Evolutionary conservation across 1,284 basidiomycete genomes (phyloP).

Genomic region (Bondarzewia mesenterica): DNA sequence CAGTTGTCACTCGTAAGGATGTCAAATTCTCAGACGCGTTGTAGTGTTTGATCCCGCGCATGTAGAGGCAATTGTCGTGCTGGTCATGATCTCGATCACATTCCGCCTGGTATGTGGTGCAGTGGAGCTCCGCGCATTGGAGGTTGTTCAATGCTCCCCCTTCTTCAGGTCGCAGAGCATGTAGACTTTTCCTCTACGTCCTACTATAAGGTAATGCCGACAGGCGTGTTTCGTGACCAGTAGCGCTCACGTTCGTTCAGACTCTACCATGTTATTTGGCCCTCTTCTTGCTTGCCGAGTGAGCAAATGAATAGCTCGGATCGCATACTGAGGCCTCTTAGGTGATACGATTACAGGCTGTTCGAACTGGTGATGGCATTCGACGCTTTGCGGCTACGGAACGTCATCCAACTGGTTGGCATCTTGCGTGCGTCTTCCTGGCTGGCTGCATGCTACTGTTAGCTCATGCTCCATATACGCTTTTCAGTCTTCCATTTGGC

Average conservation of each 20-base stretch:
- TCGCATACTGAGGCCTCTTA: background rate
- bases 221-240: background rate
- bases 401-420: conserved; percentile 69
- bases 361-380: conserved; percentile 69
- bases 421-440: conserved; percentile 45
- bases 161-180: conserved; percentile 42
- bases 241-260: conserved; percentile 24
- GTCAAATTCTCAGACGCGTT: background rate
- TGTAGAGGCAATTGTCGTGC: conserved; percentile 41
- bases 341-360: conserved; percentile 32
- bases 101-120: conserved; percentile 27
- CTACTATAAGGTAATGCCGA: conserved; percentile 43
- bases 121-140: background rate
- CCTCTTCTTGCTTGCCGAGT: conserved; percentile 76
- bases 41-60: background rate
- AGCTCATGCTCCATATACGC: conserved; percentile 1
- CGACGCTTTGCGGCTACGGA: conserved; percentile 67
- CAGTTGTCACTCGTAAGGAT: conserved; percentile 24
- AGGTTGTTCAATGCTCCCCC: conserved; percentile 11
- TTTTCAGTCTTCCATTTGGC: conserved; percentile 62
- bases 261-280: conserved; percentile 81
- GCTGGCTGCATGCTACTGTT: too few species aligned
- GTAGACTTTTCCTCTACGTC: conserved; percentile 30
- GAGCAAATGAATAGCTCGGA: conserved; percentile 15
- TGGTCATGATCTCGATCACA: conserved; percentile 33